Evolutionary conservation across 768 basidiomycete genomes (phyloP), one percentile per base, ranked within the genome.

Genomic region (Tricholoma flavovirens): DNA sequence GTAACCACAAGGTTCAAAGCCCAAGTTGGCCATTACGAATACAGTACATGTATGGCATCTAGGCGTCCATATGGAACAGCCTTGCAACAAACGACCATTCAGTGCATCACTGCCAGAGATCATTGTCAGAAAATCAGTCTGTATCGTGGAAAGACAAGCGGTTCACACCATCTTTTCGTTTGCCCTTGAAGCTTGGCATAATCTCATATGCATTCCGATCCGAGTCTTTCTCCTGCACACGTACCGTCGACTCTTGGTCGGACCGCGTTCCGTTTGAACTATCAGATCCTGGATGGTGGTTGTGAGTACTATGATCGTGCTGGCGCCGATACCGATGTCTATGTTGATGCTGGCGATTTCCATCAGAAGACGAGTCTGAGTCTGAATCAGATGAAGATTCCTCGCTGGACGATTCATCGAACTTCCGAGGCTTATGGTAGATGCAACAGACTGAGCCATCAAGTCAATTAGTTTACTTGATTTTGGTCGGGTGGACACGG

Each of bases 401-500:
- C 40, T 81, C 80, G 32, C 83, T 84, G 0, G 86, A 90, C 0
- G 91, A 93, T 65, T 93, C 91, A 71, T 92, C 91, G 59, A 91
- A 93, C 50, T 66, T 73, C 55, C 81, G 79, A 1, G 88, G 87
- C 66, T 87, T 89, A 67, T 93, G 91, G 66, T 94, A 96, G 65
- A 98, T 96, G 69, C 94, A 98, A 68, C 94, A 98, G 50, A 97
- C 94, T 98, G 60, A n/a, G 38, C 9, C 14, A 4, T 9, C 5
- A 12, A 22, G 1, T 9, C 5, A 12, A 22, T 53, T 15, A 38
- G 22, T n/a, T 5, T 21, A 14, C 4, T 43, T 21, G 12, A 10
- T 11, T 36, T 54, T 24, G 38, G 21, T 33, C 52, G 24, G 3
- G 29, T 22, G 52, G 51, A 32, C 17, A 53, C 24, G 3, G 24